Evolutionary conservation across 768 basidiomycete genomes (phyloP), one percentile per base, ranked within the genome.

Genomic region (Rickenella mellea): DNA sequence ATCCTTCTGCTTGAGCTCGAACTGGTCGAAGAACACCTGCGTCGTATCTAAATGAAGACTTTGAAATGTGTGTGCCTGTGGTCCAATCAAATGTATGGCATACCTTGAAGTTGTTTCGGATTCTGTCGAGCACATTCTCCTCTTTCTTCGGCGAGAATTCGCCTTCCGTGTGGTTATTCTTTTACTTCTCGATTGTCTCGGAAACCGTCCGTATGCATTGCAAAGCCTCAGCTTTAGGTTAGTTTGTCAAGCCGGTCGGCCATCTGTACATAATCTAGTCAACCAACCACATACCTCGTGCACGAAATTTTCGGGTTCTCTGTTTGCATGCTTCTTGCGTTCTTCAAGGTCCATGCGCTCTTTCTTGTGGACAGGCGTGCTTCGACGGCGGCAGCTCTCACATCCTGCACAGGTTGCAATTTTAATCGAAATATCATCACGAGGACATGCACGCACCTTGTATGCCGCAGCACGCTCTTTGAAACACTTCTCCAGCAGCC

Each of bases 1-100:
- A 46, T 96, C 94, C 49, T 80, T 83, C 64, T 99, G 96, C 52
- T 94, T 88, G 10, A 60, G 70, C 56, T 96, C 89, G 49, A 98
- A 97, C 62, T 97, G 80, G 40, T 86, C 80, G 45, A 93, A 84
- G 67, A 93, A 96, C 2, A 78, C 80, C 51, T 91, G 90, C 1
- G 94, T 98, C 64, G 96, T 97, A 62, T 90, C 94, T 97, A 54
- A 31, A 21, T n/a, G 33, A 33, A 2, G 20, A 6, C 20, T 46
- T 28, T 22, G 19, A 4, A 28, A 39, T 39, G 5, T 7, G 5
- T 15, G 14, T 7, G 6, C 5, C 24, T 14, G 32, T 6, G 6
- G n/a, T n/a, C n/a, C n/a, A 15, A 17, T 10, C 21, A 25, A 22
- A 17, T 22, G 26, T 24, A 5, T 33, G n/a, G 27, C 61, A 21